phyloP scores from a whole-genome alignment of 441 rosid species.

The Bocquillonia castaneifolia region DNA sequence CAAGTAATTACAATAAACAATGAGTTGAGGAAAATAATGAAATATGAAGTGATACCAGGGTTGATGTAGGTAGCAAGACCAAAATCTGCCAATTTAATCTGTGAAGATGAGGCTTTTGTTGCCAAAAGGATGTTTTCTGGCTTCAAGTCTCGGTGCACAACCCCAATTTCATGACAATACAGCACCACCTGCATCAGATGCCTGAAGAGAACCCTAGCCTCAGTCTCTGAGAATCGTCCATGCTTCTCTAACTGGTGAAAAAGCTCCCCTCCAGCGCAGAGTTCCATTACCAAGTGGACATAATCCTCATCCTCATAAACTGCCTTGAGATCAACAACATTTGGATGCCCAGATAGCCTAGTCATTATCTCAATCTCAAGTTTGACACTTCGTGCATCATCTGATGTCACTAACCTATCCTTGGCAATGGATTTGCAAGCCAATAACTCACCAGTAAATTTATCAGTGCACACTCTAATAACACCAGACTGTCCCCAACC shows the following conservation, averaged over 20 bases:
- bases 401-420: conserved; percentile 53
- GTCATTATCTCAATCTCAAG: conserved; percentile 85
- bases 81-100: conserved; percentile 84
- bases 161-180: conserved; percentile 78
- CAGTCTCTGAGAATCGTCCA: conserved; percentile 60
- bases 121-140: conserved; percentile 81
- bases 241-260: conserved; percentile 64
- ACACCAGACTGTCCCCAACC: conserved; percentile 82
- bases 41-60: conserved; percentile 40
- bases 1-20: too few species aligned
- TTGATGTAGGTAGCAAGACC: conserved; percentile 84
- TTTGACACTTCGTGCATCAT: conserved; percentile 53
- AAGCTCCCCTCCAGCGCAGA: conserved; percentile 80
- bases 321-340: conserved; percentile 70
- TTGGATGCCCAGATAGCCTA: conserved; percentile 65
- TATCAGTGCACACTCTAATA: conserved; percentile 65
- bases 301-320: conserved; percentile 76
- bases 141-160: conserved; percentile 78
- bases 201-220: conserved; percentile 57
- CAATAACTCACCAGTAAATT: conserved; percentile 55
- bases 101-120: conserved; percentile 55
- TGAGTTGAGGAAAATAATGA: conserved; percentile 1
- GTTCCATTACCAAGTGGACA: conserved; percentile 78
- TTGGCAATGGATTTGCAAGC: conserved; percentile 82
- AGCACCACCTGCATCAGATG: conserved; percentile 42